Evolutionary conservation across 106 monocot genomes (phyloP).

Genomic region (Dendrobium nobile): DNA sequence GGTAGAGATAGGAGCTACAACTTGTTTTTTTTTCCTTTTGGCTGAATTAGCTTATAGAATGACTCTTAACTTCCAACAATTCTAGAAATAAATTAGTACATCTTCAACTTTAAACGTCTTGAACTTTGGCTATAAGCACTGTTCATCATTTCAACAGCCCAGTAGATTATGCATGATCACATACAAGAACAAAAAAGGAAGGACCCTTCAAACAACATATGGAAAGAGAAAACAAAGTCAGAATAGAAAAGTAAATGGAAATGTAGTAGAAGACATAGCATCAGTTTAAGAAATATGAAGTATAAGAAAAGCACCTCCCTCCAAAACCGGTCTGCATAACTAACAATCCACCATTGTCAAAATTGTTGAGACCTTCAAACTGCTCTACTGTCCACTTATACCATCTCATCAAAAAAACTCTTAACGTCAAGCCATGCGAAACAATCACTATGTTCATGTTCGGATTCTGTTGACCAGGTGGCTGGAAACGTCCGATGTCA

Average conservation of each 20-base stretch:
- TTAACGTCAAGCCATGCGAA: constrained; percentile 81
- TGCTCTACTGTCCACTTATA: constrained; percentile 99
- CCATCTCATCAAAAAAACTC: constrained; percentile 96
- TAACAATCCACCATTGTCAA: constrained; percentile 82
- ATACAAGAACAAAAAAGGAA: not conserved
- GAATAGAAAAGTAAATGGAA: not conserved
- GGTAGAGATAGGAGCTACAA: not conserved
- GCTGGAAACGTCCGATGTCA: constrained; percentile 91
- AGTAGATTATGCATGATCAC: not conserved
- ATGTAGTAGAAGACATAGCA: not conserved
- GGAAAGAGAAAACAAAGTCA: not conserved
- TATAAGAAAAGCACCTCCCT: constrained; percentile 51
- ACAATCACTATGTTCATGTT: constrained; percentile 93
- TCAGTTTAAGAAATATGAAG: not conserved
- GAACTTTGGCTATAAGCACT: not conserved
- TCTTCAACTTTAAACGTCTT: not conserved
- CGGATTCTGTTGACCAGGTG: constrained; percentile 61
- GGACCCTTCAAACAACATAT: not conserved
- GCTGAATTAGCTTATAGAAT: not conserved
- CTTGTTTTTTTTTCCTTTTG: not conserved
- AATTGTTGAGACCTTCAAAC: constrained; percentile 84
- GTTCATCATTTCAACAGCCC: not conserved
- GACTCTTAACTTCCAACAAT: not conserved
- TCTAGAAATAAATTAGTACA: not conserved
- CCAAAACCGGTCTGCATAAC: constrained; percentile 96